phyloP scores from a whole-genome alignment of 495 filamentous ascomycete species.

The Bathelium albidoporum region DNA sequence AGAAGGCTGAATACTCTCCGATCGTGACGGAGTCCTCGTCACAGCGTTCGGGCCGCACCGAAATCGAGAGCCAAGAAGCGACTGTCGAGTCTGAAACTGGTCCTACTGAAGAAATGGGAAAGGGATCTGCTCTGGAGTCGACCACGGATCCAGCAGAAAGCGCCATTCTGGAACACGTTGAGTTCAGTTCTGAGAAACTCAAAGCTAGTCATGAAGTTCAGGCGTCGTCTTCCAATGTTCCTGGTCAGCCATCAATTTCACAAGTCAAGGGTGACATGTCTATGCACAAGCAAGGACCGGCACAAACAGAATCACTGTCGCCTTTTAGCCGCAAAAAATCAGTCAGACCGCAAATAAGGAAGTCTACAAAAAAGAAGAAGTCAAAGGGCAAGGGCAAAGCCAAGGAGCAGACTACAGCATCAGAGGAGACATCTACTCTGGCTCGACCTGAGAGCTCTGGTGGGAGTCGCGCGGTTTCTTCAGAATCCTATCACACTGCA shows the following conservation, averaged over 20 bases:
- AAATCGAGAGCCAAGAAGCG: not conserved
- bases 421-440: not conserved
- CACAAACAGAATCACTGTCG: not conserved
- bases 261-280: not conserved
- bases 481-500: not conserved
- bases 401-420: not conserved
- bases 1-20: not conserved
- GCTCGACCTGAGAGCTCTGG: not conserved
- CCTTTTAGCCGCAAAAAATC: not conserved
- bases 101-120: not conserved
- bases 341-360: not conserved
- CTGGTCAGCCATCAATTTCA: not conserved
- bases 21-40: not conserved
- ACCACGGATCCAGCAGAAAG: not conserved
- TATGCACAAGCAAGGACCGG: not conserved
- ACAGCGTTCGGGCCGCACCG: not conserved
- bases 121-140: not conserved
- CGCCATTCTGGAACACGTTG: not conserved
- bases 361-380: not conserved
- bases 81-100: not conserved
- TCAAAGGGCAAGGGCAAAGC: not conserved
- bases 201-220: not conserved
- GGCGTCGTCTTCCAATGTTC: not conserved
- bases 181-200: not conserved
- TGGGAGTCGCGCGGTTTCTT: constrained; percentile 1